Conservation (phyloP, 768 basidiomycete species). For the Mycena albidolilacea region DNA sequence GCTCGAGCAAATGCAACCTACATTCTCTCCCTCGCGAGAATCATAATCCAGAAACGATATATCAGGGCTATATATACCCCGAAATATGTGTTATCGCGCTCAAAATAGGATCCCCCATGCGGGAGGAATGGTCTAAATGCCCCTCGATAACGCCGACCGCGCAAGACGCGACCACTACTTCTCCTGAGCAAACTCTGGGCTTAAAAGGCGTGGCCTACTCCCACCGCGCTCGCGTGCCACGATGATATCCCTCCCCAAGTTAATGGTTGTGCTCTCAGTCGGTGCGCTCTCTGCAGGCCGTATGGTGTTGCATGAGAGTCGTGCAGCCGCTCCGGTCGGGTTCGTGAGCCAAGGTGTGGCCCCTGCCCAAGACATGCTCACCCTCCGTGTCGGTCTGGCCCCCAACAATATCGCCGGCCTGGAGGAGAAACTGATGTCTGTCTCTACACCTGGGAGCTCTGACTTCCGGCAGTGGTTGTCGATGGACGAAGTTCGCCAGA, state of each 20-base stretch:
- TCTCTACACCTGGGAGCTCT: slow-evolving; percentile 8
- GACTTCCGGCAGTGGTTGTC: slow-evolving; percentile 9
- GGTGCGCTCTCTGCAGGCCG: neutral
- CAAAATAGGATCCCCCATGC: neutral
- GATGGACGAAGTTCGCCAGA: neutral
- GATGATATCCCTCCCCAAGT: neutral
- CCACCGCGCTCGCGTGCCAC: no score
- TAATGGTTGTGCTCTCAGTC: neutral
- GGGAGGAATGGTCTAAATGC: neutral
- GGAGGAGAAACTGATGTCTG: slow-evolving; percentile 7
- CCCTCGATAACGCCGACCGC: neutral
- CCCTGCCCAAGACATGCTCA: neutral
- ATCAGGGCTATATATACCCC: neutral
- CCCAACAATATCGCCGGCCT: slow-evolving; percentile 3
- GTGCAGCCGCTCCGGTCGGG: neutral
- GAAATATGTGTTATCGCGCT: neutral
- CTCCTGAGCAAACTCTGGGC: no score
- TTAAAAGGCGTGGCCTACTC: neutral
- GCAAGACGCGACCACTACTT: neutral
- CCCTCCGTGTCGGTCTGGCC: slow-evolving; percentile 2
- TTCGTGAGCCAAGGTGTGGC: slow-evolving; percentile 6
- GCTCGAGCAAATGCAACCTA: neutral
- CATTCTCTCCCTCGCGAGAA: neutral
- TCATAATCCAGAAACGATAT: neutral
- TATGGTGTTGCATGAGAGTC: slow-evolving; percentile 9